Evolutionary conservation across 441 rosid species (phyloP).

Genomic region (Hypseocharis bilobata): DNA sequence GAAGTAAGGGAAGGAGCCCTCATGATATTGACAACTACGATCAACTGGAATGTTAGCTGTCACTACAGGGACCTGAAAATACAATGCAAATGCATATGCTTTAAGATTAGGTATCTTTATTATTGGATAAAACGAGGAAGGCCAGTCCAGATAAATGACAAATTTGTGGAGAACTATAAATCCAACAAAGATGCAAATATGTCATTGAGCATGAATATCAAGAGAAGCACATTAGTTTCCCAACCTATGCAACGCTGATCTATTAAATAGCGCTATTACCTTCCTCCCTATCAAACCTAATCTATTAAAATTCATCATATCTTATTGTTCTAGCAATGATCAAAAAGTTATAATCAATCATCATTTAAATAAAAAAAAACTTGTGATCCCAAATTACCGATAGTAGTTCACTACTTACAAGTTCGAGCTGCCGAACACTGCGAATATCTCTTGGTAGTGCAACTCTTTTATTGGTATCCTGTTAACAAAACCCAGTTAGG

Average conservation of each 20-base stretch:
- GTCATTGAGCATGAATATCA: neutral
- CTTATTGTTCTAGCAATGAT: neutral
- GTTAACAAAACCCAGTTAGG: constrained; percentile 26
- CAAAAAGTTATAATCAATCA: neutral
- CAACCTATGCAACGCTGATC: too few relatives aligned
- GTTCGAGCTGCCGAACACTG: constrained; percentile 70
- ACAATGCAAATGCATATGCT: constrained; percentile 12
- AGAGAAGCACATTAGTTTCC: constrained; percentile 13
- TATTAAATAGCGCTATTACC: neutral
- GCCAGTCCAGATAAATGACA: too few relatives aligned
- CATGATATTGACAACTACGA: constrained; percentile 58
- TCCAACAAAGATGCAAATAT: neutral
- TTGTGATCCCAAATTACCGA: neutral
- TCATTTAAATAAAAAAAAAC: neutral
- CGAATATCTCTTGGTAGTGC: constrained; percentile 83
- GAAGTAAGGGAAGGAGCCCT: constrained; percentile 82
- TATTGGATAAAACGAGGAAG: neutral
- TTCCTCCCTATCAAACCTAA: neutral
- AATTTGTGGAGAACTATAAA: too few relatives aligned
- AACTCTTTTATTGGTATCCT: constrained; percentile 70
- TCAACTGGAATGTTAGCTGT: constrained; percentile 82
- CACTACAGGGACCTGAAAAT: constrained; percentile 80
- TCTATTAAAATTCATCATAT: neutral
- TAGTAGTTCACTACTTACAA: constrained; percentile 43
- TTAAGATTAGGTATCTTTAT: constrained; percentile 4